Evolutionary conservation across 768 basidiomycete species (phyloP).

Genomic region (Termitomyces sp.): DNA sequence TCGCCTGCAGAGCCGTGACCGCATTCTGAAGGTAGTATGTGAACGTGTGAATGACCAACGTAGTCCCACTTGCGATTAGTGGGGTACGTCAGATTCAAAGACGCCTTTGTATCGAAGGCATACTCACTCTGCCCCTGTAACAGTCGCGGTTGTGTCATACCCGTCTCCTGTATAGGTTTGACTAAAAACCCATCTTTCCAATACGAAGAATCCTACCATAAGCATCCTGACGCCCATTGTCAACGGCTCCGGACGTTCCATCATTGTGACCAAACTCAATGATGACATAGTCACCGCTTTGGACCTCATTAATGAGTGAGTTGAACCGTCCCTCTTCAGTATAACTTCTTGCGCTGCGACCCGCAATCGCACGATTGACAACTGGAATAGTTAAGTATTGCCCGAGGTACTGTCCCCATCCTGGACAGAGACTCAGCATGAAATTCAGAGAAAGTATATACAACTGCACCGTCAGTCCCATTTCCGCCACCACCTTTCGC

Average conservation of each 20-base stretch:
- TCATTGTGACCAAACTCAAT: slow-evolving; percentile 49
- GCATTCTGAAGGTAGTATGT: slow-evolving; percentile 41
- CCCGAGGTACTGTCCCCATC: slow-evolving; percentile 39
- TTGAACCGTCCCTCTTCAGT: slow-evolving; percentile 43
- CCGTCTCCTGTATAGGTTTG: not conserved
- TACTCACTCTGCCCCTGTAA: slow-evolving; percentile 1
- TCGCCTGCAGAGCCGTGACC: slow-evolving; percentile 32
- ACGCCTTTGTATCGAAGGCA: not conserved
- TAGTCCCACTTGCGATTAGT: slow-evolving; percentile 24
- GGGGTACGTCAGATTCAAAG: not conserved
- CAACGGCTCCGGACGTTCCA: slow-evolving; percentile 22
- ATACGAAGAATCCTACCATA: slow-evolving; percentile 18
- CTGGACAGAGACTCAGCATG: slow-evolving; percentile 14
- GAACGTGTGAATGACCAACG: slow-evolving; percentile 37
- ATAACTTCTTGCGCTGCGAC: slow-evolving; percentile 40
- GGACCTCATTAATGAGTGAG: slow-evolving; percentile 31
- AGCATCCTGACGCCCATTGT: slow-evolving; percentile 37
- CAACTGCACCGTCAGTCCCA: slow-evolving; percentile 26
- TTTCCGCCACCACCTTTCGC: slow-evolving; percentile 31
- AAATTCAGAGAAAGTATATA: not conserved
- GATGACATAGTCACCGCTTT: slow-evolving; percentile 35
- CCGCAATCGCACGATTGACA: slow-evolving; percentile 40
- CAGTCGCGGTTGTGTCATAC: slow-evolving; percentile 1
- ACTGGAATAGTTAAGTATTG: slow-evolving; percentile 37
- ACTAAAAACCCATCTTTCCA: not conserved